Evolutionary conservation across 805 yeast species (phyloP), one percentile per base, ranked within the genome.

Genomic region (Metschnikowia proteae): DNA sequence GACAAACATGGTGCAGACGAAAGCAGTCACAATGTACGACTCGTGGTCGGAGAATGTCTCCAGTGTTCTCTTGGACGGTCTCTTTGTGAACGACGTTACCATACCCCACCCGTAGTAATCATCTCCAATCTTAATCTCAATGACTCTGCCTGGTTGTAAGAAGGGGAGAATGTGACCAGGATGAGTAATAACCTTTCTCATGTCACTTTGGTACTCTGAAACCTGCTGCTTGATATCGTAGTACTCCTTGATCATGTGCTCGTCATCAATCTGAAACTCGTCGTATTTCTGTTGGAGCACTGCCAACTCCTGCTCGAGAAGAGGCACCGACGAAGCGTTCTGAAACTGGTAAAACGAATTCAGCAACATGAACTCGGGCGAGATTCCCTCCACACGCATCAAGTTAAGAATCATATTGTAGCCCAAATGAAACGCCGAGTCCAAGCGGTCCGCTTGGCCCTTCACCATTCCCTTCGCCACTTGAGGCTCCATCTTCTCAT

Each of bases 381-480:
- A 90, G 47, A 94, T 88, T 51, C 99, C 99, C 70, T 94, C 99
- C 11, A 94, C 99, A 63, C 99, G 82, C 86, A 94, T 82, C 66
- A 94, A 76, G 66, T 94, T 94, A 67, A 94, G 78, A 60, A 91
- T 88, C 99, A 94, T 94, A 65, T 94, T 94, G 68, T 94, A 94
- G 25, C 98, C 97, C 53, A 94, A 73, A 65, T 94, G 99, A 79
- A 94, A 94, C 0, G 99, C 98, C 22, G 98, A 92, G 63, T 94
- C 98, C 50, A 94, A 78, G 58, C 99, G 78, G 70, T 94, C 99
- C 30, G 99, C 97, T 63, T 90, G 96, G 63, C 99, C 99, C 67
- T 92, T 92, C 23, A 94, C 99, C 99, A 94, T 94, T 1, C 98
- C 97, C 65, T 94, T 94, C 22, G 99, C 99, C 38, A 94, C 97